A percentile compares a stretch with the other conserved stretches of the same genome.
phyloP scores from a whole-genome alignment of 2,329 filamentous ascomycete species.

The Davidsoniella neocaledoniae region DNA sequence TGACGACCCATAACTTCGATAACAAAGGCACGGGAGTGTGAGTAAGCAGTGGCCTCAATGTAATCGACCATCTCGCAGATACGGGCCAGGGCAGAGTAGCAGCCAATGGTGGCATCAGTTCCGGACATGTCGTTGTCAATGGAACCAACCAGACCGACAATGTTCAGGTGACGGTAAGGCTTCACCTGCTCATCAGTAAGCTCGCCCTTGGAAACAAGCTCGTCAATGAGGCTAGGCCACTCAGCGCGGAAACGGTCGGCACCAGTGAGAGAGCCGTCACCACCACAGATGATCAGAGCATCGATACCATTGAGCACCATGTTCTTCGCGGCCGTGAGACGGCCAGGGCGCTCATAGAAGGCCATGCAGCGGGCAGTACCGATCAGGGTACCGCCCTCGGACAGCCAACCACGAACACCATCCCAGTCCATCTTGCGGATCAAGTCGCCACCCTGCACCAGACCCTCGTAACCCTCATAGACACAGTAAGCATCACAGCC shows the following conservation, averaged over 20 bases:
- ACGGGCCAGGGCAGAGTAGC: constrained; percentile 79
- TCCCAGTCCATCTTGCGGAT: constrained; percentile 84
- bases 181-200: constrained; percentile 53
- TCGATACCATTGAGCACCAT: constrained; percentile 87
- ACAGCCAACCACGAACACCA: constrained; percentile 85
- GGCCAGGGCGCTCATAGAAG: constrained; percentile 77
- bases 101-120: constrained; percentile 93
- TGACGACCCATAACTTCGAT: constrained; percentile 98
- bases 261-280: constrained; percentile 89
- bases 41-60: constrained; percentile 87
- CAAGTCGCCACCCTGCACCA: constrained; percentile 75
- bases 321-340: constrained; percentile 79
- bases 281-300: constrained; percentile 89
- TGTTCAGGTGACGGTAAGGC: constrained; percentile 77
- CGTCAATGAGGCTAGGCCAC: constrained; percentile 75
- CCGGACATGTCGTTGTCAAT: constrained; percentile 98
- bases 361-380: constrained; percentile 85
- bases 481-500: constrained; percentile 65
- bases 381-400: constrained; percentile 87
- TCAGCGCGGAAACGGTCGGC: constrained; percentile 85
- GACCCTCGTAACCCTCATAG: constrained; percentile 90
- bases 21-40: constrained; percentile 90
- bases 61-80: constrained; percentile 95
- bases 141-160: constrained; percentile 87
- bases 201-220: constrained; percentile 61